Percentiles rank a stretch among this genome's conserved stretches.
phyloP scores from a whole-genome alignment of 257 asterid species.

The Nicotiana noctiflora region DNA sequence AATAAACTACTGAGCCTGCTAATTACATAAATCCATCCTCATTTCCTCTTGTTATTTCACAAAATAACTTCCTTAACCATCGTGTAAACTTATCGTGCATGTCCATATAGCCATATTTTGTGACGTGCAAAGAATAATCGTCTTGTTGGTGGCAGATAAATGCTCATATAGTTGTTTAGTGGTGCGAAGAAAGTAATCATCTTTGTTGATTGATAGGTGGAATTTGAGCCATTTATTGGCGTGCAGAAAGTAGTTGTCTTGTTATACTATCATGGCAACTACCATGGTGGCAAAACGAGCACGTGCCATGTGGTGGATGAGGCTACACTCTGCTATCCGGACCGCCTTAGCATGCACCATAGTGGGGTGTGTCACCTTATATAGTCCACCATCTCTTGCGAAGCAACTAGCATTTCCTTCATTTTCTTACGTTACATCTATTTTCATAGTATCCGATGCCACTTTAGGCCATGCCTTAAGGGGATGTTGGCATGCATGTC shows the following conservation, averaged over 20 bases:
- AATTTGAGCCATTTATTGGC: background rate
- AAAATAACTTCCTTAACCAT: background rate
- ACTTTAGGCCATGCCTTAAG: conserved; percentile 43
- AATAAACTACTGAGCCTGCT: background rate
- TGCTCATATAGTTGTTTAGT: background rate
- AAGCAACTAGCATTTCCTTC: conserved; percentile 33
- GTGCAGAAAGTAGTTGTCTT: background rate
- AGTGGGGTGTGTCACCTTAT: conserved; percentile 47
- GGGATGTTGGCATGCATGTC: conserved; percentile 53
- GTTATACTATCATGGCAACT: background rate
- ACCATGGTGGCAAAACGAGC: conserved; percentile 37
- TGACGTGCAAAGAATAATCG: background rate
- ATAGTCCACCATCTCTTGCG: conserved; percentile 32
- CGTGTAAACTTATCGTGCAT: background rate
- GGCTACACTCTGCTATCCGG: conserved; percentile 44
- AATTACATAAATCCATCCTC: background rate
- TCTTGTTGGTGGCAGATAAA: background rate
- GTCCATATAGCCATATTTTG: background rate
- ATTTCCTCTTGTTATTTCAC: background rate
- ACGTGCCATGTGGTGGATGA: conserved; percentile 45
- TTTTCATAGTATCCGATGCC: conserved; percentile 43
- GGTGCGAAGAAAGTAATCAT: background rate
- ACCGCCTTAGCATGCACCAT: conserved; percentile 46
- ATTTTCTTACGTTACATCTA: conserved; percentile 47
- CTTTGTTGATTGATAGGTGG: no score